Percentiles rank a stretch among this genome's conserved stretches.
phyloP scores from a whole-genome alignment of 2,329 filamentous ascomycete species.

The Colletotrichum sp. region DNA sequence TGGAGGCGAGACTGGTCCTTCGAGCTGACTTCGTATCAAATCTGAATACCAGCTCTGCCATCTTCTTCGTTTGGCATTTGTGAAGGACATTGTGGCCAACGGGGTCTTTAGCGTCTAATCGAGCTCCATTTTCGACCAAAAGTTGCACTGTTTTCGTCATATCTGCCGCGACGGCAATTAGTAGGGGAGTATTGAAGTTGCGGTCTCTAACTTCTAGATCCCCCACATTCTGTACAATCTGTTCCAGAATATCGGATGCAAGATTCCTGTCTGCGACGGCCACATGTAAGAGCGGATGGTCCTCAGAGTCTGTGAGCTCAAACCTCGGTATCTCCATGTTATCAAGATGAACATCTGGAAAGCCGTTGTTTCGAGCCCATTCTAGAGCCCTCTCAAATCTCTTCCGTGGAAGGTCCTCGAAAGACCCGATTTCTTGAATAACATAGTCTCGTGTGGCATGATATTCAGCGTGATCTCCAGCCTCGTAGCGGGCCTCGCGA shows the following conservation, averaged over 20 bases:
- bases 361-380: not conserved
- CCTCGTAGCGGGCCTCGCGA: not conserved
- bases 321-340: not conserved
- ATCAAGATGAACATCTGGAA: not conserved
- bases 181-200: not conserved
- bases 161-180: not conserved
- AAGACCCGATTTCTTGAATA: not conserved
- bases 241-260: not conserved
- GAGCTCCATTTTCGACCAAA: not conserved
- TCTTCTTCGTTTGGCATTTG: not conserved
- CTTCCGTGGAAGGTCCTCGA: not conserved
- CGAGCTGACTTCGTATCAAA: not conserved
- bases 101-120: not conserved
- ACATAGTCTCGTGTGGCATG: not conserved
- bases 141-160: not conserved
- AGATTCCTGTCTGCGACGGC: not conserved
- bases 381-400: not conserved
- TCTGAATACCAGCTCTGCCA: not conserved
- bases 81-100: not conserved
- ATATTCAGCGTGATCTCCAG: not conserved
- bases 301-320: not conserved
- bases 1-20: not conserved
- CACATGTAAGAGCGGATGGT: not conserved
- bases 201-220: not conserved
- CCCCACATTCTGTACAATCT: not conserved